Base-by-base conservation (phyloP, 2,329 filamentous ascomycete species). In the Beauveria sp. region DNA sequence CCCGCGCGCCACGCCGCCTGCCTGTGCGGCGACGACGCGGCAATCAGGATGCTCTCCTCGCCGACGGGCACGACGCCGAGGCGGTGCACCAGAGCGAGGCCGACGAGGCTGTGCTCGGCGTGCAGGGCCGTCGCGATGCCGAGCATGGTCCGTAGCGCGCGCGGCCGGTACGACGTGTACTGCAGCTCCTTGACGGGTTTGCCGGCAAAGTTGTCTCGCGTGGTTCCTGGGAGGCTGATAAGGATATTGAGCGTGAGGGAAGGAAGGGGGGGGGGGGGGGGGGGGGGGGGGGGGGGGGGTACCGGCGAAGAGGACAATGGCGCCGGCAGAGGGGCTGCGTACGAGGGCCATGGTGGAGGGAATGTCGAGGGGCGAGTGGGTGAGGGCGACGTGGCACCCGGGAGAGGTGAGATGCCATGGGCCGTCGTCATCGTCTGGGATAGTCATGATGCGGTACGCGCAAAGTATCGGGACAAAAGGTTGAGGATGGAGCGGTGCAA, bases 41-140 rank as follows among this genome's bases (percentile, higher is more conserved):
- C 90, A 68, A 98, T 92, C 60, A 96, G 77, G 64, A 99, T 93
- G 71, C 91, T 96, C 76, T 97, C 93, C 74, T 97, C 91, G n/a
- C 87, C 89, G 60, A 98, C 87, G 3, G 91, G 90, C 18, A 97
- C 93, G 22, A 85, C 81, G 0, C 95, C 95, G 3, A 98, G 80
- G 4, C 93, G 85, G 75, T 98, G 95, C 16, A 89, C 80, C 73
- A 98, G 89, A 55, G 88, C 86, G 62, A 98, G 86, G 8, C 85
- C 88, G 43, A 84, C 82, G 20, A 96, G 81, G 1, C 73, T 75
- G 71, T 96, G 86, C 66, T 85, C 86, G 12, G 74, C 69, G 18
- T 75, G 73, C 3, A 93, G 74, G 4, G 78, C 73, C 6, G 78
- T 75, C 46, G 85, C 85, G 67, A 95, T 91, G 22, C 73, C 70